A percentile compares a stretch with the other conserved stretches of the same genome.
These are phyloP conservation scores for Clohesyomyces aquaticus DNA, from an alignment of 495 filamentous ascomycete genomes.

Conservation along the genomic window DNA sequence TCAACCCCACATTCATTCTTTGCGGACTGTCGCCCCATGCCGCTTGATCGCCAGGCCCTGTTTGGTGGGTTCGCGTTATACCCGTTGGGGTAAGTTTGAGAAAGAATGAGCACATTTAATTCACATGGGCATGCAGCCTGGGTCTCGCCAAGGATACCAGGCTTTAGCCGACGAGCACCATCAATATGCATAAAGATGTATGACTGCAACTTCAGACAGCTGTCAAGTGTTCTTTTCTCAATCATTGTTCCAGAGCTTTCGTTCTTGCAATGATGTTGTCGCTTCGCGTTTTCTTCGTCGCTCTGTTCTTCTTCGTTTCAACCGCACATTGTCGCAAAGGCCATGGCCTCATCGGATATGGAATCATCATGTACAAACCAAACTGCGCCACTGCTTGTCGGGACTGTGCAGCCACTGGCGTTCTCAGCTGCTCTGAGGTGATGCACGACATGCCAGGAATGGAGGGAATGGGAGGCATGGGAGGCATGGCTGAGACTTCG, in stretches of 20 bases:
- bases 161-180: not conserved
- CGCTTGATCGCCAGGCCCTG: not conserved
- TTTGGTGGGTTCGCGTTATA: not conserved
- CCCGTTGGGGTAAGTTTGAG: not conserved
- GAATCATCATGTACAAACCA: constrained; percentile 22
- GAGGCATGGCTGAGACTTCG: not conserved
- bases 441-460: not conserved
- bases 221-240: not conserved
- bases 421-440: constrained; percentile 10
- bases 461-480: too few species aligned
- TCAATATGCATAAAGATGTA: not conserved
- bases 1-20: too few species aligned
- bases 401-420: not conserved
- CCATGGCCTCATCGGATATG: constrained; percentile 15
- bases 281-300: not conserved
- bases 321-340: constrained; percentile 3
- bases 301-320: constrained; percentile 5
- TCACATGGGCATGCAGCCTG: not conserved
- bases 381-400: constrained; percentile 16
- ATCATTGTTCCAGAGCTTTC: too few species aligned
- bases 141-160: not conserved
- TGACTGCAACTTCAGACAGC: not conserved
- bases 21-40: not conserved
- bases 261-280: not conserved
- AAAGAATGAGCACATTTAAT: not conserved